phyloP scores from a whole-genome alignment of 441 rosid species.

The Erodium trifolium region DNA sequence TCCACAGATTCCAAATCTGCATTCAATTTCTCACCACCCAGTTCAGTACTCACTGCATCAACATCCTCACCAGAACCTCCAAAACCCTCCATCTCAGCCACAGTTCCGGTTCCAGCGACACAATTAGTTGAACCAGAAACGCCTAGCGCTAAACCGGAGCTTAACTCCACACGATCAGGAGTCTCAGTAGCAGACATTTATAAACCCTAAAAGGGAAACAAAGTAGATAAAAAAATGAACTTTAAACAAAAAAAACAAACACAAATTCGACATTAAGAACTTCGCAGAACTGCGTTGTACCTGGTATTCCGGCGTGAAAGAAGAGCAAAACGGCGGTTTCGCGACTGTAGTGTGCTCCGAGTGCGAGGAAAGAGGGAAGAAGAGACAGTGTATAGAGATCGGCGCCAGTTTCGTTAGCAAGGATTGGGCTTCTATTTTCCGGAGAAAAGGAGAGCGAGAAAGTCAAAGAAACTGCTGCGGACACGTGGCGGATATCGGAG shows the following conservation, averaged over 20 bases:
- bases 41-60: no score
- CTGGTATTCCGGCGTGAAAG: neutral
- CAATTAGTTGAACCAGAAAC: no score
- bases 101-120: slow-evolving; percentile 12
- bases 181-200: slow-evolving; percentile 21
- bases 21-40: neutral
- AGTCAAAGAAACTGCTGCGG: neutral
- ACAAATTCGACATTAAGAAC: neutral
- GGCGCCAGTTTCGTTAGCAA: neutral
- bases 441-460: neutral
- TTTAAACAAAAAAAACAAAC: neutral
- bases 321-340: neutral
- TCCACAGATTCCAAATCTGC: slow-evolving; percentile 24
- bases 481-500: slow-evolving; percentile 5
- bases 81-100: slow-evolving; percentile 21
- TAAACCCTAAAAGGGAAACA: slow-evolving; percentile 21
- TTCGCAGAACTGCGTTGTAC: neutral
- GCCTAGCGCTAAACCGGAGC: slow-evolving; percentile 26
- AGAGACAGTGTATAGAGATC: slow-evolving; percentile 1
- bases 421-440: slow-evolving; percentile 2
- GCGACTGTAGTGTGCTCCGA: neutral
- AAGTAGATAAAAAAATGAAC: neutral
- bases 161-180: slow-evolving; percentile 29
- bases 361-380: neutral
- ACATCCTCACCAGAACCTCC: slow-evolving; percentile 11